These are phyloP conservation scores for Populus pruinosa DNA, from an alignment of 345 rosid species.

Conservation along the genomic window DNA sequence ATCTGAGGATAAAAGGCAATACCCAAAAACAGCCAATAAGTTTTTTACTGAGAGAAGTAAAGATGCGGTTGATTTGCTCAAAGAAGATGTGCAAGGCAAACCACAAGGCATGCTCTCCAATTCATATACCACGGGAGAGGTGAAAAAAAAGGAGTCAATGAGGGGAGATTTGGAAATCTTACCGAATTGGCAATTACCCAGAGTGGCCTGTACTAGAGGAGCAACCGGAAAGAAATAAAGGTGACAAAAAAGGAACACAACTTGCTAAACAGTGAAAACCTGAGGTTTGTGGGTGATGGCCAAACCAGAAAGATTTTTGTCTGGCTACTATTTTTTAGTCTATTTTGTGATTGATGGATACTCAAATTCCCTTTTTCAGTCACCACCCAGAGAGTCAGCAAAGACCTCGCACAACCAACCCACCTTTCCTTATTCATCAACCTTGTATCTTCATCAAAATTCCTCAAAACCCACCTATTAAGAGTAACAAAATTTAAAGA, in stretches of 20 bases:
- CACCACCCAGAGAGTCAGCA: slow-evolving; percentile 8
- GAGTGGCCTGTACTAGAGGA: not conserved
- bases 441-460: not conserved
- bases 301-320: not conserved
- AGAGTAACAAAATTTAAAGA: slow-evolving; percentile 10
- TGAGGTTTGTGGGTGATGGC: not conserved
- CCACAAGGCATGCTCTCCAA: slow-evolving; percentile 4
- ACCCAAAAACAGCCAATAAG: not conserved
- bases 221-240: not conserved
- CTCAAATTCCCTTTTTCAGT: slow-evolving; percentile 9
- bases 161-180: slow-evolving; percentile 12
- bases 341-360: slow-evolving; percentile 37
- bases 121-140: not conserved
- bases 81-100: not conserved
- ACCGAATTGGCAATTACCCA: slow-evolving; percentile 13
- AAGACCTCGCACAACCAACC: not conserved
- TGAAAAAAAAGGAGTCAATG: not conserved
- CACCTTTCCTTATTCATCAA: slow-evolving; percentile 24
- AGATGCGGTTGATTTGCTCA: not conserved
- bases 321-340: not conserved
- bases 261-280: not conserved
- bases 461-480: slow-evolving; percentile 15
- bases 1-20: not conserved
- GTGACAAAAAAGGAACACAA: slow-evolving; percentile 1
- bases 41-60: not conserved